These are phyloP conservation scores for Kalanchoe fedtschenkoi DNA, from an alignment of 164 flowering plant species.

Conservation along the genomic window DNA sequence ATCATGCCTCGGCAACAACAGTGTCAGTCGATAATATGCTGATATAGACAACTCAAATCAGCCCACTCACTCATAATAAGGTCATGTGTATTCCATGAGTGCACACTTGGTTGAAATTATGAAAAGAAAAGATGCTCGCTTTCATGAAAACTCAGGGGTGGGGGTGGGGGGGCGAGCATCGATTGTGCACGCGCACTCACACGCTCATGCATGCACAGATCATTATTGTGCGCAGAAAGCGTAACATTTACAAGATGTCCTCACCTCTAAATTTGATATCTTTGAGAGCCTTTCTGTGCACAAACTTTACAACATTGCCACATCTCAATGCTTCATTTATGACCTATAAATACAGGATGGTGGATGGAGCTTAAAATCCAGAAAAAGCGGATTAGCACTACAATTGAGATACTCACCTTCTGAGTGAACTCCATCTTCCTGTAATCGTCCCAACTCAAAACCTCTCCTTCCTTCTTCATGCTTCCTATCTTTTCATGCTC, in stretches of 20 bases:
- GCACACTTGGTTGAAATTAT: background rate
- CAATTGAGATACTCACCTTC: slow-evolving; percentile 21
- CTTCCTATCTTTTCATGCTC: slow-evolving; percentile 45
- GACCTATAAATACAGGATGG: slow-evolving; percentile 25
- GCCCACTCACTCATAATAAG: background rate
- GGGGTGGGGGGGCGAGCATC: background rate
- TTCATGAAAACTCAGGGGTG: background rate
- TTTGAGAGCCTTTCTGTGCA: slow-evolving; percentile 65
- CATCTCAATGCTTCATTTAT: slow-evolving; percentile 57
- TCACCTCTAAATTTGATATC: slow-evolving; percentile 59
- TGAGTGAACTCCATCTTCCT: slow-evolving; percentile 58
- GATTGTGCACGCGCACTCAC: background rate
- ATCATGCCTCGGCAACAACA: background rate
- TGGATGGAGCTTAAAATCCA: background rate
- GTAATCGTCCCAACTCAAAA: slow-evolving; percentile 57
- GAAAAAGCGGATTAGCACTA: background rate
- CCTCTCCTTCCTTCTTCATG: slow-evolving; percentile 30
- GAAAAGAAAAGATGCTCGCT: background rate
- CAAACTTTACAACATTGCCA: slow-evolving; percentile 64
- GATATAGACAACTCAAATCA: background rate
- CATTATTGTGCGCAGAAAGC: background rate
- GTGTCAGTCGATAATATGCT: background rate
- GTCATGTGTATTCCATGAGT: background rate
- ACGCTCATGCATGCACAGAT: background rate
- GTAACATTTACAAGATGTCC: background rate